Evolutionary conservation across 495 filamentous ascomycete species (phyloP), one percentile per base, ranked within the genome.

Genomic region (Cetradonia linearis): DNA sequence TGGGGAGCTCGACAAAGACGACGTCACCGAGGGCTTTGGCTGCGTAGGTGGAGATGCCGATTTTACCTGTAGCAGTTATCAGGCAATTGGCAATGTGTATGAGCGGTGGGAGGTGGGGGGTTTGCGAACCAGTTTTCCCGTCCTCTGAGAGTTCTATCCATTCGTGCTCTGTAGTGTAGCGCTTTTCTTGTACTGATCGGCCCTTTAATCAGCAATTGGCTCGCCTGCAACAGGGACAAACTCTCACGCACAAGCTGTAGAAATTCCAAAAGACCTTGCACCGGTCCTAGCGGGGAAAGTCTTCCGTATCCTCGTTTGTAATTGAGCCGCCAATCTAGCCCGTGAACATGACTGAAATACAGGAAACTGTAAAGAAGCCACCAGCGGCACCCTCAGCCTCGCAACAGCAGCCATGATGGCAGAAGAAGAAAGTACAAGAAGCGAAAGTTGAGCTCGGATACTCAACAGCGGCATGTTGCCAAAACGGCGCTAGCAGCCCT

Each of bases 91-190:
- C 13, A 36, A 8, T 23, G 7, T 23, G 37, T 30, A n/a, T 11
- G 25, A 5, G 36, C 4, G 8, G 25, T 34, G 31, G 8, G 52
- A 18, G 16, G 55, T 33, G 46, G 28, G 46, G 54, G 40, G 46
- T 61, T 42, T 38, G 37, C 14, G 18, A 63, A 76, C 74, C 85
- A 11, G 77, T 80, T 67, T 83, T 89, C 64, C 83, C 81, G 73
- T 93, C 84, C 33, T 79, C 82, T 54, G 82, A 82, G 36, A 95
- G 76, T 73, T 95, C 88, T 67, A 98, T 83, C 94, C 94, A 98
- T 78, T 98, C 93, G 78, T 98, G 93, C 67, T 96, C 94, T 71
- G 88, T 84, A 66, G 94, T 97, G 80, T 94, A 98, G 69, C 86
- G 89, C 79, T 93, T 92, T 66, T 85, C 76, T 64, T 74, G 69